A percentile compares a stretch with the other conserved stretches of the same genome.
Conservation (phyloP, 2,329 filamentous ascomycete species). For the Akanthomyces muscarius region DNA sequence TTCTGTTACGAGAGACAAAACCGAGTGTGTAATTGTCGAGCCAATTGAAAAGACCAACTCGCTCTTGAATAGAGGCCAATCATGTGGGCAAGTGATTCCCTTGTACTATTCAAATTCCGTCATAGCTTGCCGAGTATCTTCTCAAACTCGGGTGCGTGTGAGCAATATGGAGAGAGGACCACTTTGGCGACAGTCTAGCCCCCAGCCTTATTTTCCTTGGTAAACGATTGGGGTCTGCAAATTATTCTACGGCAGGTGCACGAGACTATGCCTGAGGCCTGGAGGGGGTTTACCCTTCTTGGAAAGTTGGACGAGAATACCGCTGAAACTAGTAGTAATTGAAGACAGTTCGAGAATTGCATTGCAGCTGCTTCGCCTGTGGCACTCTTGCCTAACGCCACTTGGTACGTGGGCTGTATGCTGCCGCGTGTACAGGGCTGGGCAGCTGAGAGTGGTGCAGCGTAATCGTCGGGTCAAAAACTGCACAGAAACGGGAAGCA, state of each 20-base stretch:
- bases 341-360: neutral
- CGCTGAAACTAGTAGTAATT: neutral
- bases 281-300: neutral
- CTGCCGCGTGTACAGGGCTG: slow-evolving; percentile 4
- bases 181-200: neutral
- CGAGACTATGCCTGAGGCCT: neutral
- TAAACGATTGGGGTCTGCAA: neutral
- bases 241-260: neutral
- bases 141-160: neutral
- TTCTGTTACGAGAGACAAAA: too few species aligned
- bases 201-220: neutral
- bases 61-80: too few species aligned
- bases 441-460: neutral
- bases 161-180: neutral
- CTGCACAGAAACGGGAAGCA: neutral
- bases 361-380: neutral
- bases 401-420: neutral
- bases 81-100: too few species aligned
- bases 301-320: neutral
- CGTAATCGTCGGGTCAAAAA: neutral
- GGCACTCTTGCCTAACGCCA: neutral
- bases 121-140: too few species aligned
- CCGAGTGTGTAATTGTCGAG: too few species aligned
- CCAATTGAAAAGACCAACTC: too few species aligned
- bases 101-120: too few species aligned